These are phyloP conservation scores for Colletotrichum zoysiae DNA, from an alignment of 2,329 filamentous ascomycete genomes.

Conservation along the genomic window DNA sequence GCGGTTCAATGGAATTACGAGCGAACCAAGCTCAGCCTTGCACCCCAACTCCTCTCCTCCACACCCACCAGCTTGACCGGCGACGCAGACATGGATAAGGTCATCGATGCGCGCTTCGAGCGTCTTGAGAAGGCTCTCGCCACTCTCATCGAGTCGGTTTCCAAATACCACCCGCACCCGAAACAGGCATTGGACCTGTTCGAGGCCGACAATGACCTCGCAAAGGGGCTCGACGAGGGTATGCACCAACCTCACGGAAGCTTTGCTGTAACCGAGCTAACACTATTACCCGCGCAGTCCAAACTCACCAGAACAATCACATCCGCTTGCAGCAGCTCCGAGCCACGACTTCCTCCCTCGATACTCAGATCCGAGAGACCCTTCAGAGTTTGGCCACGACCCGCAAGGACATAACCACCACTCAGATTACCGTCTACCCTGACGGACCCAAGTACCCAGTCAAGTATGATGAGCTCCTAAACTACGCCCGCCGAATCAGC, in stretches of 20 bases:
- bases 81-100: constrained; percentile 66
- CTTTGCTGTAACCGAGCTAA: neutral
- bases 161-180: constrained; percentile 83
- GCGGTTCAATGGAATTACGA: constrained; percentile 6
- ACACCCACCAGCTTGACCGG: constrained; percentile 8
- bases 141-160: constrained; percentile 81
- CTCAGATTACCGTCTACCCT: constrained; percentile 69
- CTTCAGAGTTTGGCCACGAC: constrained; percentile 77
- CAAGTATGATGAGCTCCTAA: constrained; percentile 79
- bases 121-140: constrained; percentile 76
- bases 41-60: constrained; percentile 7
- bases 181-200: constrained; percentile 77
- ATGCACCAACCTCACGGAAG: constrained; percentile 38
- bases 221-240: constrained; percentile 75
- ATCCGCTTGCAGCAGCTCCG: constrained; percentile 77
- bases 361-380: constrained; percentile 79
- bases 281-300: constrained; percentile 60
- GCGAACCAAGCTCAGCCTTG: constrained; percentile 34
- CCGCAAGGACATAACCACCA: constrained; percentile 78
- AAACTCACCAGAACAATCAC: constrained; percentile 81
- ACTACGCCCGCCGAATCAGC: constrained; percentile 83
- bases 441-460: constrained; percentile 66
- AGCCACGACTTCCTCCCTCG: constrained; percentile 72
- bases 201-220: constrained; percentile 76
- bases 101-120: constrained; percentile 73